Evolutionary conservation across 176 grass and related monocot species (phyloP).

Genomic region (Oryza coarctata): DNA sequence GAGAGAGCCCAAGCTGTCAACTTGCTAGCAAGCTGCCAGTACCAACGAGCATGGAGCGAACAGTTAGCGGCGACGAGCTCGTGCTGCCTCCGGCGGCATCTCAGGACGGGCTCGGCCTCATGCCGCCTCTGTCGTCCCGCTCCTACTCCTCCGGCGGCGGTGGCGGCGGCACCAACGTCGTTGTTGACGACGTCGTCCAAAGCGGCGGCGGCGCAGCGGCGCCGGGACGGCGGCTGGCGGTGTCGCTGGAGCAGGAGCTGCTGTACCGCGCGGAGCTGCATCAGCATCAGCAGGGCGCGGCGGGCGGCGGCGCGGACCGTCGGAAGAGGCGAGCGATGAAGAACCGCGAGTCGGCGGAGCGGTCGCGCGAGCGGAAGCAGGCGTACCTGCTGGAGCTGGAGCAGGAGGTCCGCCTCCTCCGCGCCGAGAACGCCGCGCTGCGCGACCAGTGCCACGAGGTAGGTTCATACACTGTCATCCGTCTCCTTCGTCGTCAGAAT

Average conservation of each 20-base stretch:
- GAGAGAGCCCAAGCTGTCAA: too few relatives aligned
- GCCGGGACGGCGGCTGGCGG: too few relatives aligned
- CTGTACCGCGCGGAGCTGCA: conserved; percentile 6
- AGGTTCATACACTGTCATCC: neutral
- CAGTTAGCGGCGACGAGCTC: too few relatives aligned
- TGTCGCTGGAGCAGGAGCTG: conserved; percentile 39
- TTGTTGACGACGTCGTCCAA: too few relatives aligned
- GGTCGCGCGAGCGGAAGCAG: conserved; percentile 41
- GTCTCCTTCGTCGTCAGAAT: too few relatives aligned
- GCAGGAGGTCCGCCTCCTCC: conserved; percentile 34
- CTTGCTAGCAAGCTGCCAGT: too few relatives aligned
- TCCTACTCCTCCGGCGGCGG: neutral
- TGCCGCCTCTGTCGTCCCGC: too few relatives aligned
- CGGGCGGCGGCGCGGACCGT: conserved; percentile 4
- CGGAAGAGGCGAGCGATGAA: conserved; percentile 32
- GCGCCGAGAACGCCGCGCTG: conserved; percentile 29
- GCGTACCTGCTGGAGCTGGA: conserved; percentile 44
- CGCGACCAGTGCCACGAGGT: conserved; percentile 27
- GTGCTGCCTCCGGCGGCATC: too few relatives aligned
- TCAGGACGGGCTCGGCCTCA: too few relatives aligned
- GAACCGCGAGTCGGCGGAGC: conserved; percentile 44
- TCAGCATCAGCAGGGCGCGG: neutral
- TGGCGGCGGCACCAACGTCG: neutral
- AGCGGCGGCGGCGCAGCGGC: too few relatives aligned
- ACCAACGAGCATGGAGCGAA: too few relatives aligned